Percentiles rank a stretch among this genome's conserved stretches.
Evolutionary conservation across 2,329 filamentous ascomycete genomes (phyloP).

Genomic region (Ceratocystis diversiconidia): DNA sequence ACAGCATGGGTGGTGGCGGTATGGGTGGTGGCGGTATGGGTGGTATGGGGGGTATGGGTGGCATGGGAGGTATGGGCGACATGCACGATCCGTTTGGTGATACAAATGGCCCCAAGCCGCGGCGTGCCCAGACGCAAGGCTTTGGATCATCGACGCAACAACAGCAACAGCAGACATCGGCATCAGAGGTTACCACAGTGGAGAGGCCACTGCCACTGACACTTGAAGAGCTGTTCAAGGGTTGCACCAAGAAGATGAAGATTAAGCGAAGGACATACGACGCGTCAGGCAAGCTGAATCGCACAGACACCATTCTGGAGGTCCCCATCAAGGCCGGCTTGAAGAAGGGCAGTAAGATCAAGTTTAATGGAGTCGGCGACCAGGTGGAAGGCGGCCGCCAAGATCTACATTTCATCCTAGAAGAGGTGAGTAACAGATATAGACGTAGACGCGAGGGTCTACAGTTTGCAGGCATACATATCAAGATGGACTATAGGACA

Average conservation of each 20-base stretch:
- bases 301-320: conserved; percentile 79
- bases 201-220: conserved; percentile 69
- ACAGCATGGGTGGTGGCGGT: conserved; percentile 28
- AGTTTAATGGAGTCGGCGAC: conserved; percentile 94
- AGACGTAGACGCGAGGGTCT: background rate
- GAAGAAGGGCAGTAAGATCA: conserved; percentile 96
- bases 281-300: conserved; percentile 60
- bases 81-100: conserved; percentile 23
- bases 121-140: conserved; percentile 4
- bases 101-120: background rate
- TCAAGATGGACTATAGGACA: too few species aligned
- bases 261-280: conserved; percentile 93
- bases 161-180: conserved; percentile 33
- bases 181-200: conserved; percentile 75
- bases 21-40: conserved; percentile 28
- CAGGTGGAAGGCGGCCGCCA: conserved; percentile 93
- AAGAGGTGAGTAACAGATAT: conserved; percentile 56
- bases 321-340: conserved; percentile 91
- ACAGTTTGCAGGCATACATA: background rate
- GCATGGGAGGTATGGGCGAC: conserved; percentile 29
- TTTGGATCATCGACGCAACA: background rate
- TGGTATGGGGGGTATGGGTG: conserved; percentile 27
- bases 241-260: conserved; percentile 91
- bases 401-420: conserved; percentile 86
- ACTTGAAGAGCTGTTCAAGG: conserved; percentile 77